phyloP scores from a whole-genome alignment of 805 yeast species.

The Spathaspora arborariae region DNA sequence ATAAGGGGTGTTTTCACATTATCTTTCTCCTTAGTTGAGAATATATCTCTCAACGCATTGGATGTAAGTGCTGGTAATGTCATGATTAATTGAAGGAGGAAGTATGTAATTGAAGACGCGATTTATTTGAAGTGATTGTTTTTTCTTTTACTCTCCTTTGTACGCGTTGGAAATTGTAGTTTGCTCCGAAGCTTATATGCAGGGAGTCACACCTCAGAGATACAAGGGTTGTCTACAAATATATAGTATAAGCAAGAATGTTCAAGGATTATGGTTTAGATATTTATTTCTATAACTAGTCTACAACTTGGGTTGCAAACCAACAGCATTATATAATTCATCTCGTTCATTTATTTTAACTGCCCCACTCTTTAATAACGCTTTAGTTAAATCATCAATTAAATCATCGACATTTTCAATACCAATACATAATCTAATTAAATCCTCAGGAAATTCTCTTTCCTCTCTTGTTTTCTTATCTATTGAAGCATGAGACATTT shows the following conservation, averaged over 20 bases:
- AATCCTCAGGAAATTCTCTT: conserved; percentile 89
- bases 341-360: conserved; percentile 37
- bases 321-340: conserved; percentile 37
- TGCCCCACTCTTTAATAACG: conserved; percentile 66
- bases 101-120: no score
- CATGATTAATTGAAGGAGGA: not conserved
- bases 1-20: conserved; percentile 19
- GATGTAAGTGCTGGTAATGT: conserved; percentile 11
- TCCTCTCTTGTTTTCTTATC: conserved; percentile 83
- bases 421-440: conserved; percentile 86
- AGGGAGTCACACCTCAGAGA: no score
- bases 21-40: conserved; percentile 17
- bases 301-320: conserved; percentile 25
- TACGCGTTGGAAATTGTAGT: not conserved
- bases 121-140: not conserved
- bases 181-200: no score
- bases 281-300: not conserved
- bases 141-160: not conserved
- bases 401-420: conserved; percentile 81
- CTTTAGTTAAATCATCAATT: conserved; percentile 72
- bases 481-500: conserved; percentile 96
- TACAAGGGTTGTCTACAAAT: no score
- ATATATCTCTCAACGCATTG: conserved; percentile 22
- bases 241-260: not conserved
- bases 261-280: not conserved